phyloP scores from a whole-genome alignment of 2,329 filamentous ascomycete genomes.

The Penicillium sp. region DNA sequence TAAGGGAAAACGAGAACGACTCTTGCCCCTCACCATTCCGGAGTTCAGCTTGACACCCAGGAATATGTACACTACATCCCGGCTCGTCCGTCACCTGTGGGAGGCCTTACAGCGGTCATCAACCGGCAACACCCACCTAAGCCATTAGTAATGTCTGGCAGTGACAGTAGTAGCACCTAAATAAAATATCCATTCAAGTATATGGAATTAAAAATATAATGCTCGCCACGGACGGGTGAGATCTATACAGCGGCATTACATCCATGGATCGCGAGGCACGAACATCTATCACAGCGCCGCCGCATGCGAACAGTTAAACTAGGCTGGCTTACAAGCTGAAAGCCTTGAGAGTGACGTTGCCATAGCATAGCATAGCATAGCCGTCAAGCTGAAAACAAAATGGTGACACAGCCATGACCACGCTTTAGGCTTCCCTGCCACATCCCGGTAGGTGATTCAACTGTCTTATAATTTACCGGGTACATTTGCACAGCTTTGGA shows the following conservation, averaged over 20 bases:
- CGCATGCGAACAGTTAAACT: too few species aligned
- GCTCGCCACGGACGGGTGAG: neutral
- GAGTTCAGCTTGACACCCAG: neutral
- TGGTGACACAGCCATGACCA: neutral
- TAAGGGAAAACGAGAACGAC: neutral
- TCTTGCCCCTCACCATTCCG: neutral
- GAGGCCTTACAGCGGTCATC: constrained; percentile 1
- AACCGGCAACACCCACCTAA: neutral
- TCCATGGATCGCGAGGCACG: neutral
- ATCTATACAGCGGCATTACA: neutral
- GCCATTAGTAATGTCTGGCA: neutral
- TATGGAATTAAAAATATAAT: neutral
- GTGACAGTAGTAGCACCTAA: neutral
- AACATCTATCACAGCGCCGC: neutral
- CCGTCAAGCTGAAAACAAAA: neutral
- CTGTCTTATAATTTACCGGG: neutral
- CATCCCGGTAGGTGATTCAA: neutral
- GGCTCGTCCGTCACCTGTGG: neutral
- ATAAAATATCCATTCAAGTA: neutral
- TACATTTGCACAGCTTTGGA: neutral
- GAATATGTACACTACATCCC: neutral
- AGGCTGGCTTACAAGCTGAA: neutral
- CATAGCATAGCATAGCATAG: too few species aligned
- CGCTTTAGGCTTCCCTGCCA: neutral
- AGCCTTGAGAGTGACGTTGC: neutral